Percentiles rank a stretch among this genome's conserved stretches.
Evolutionary conservation across 495 filamentous ascomycete species (phyloP).

Genomic region (Aspergillus kassunensis): DNA sequence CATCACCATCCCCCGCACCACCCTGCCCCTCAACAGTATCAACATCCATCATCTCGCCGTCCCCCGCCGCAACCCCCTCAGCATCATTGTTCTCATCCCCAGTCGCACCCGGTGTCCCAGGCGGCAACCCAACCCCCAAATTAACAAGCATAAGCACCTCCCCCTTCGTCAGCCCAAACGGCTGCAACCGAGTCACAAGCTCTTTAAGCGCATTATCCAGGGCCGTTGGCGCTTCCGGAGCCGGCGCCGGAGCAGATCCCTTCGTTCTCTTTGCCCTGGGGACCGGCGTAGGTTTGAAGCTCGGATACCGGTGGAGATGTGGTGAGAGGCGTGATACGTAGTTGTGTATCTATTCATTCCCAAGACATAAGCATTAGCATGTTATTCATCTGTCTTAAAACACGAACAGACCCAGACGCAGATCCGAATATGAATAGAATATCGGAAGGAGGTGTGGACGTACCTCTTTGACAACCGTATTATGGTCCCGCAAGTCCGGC

Average conservation of each 20-base stretch:
- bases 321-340: conserved; percentile 40
- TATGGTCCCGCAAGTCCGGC: conserved; percentile 44
- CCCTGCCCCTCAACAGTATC: conserved; percentile 19
- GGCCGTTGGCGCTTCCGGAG: conserved; percentile 18
- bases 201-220: conserved; percentile 36
- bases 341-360: conserved; percentile 37
- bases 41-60: conserved; percentile 13
- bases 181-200: conserved; percentile 39
- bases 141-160: conserved; percentile 65
- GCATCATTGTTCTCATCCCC: conserved; percentile 8
- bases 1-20: conserved; percentile 18
- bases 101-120: background rate
- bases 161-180: conserved; percentile 54
- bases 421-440: no score
- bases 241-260: no score
- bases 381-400: no score
- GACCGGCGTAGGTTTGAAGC: conserved; percentile 24
- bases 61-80: background rate
- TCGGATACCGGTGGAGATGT: conserved; percentile 35
- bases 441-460: background rate
- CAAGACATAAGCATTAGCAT: no score
- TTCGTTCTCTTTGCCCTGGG: no score
- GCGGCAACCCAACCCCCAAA: conserved; percentile 38
- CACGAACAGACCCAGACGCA: no score
- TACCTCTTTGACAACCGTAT: conserved; percentile 51